phyloP scores from a whole-genome alignment of 1,284 basidiomycete genomes.

The Ustilago esculenta region DNA sequence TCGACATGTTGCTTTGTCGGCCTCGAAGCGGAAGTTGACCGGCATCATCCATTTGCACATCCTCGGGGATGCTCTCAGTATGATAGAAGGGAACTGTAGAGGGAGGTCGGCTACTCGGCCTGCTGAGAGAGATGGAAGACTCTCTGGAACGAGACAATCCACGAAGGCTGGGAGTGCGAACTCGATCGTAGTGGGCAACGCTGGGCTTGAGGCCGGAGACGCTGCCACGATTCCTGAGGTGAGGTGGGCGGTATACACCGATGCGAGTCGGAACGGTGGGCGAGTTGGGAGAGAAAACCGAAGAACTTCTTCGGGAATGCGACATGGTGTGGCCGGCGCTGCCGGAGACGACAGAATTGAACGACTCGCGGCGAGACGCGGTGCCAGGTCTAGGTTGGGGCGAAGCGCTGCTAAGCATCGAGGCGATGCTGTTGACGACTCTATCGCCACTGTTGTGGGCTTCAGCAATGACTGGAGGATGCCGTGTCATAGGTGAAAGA shows the following conservation, averaged over 20 bases:
- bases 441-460: conserved; percentile 21
- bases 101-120: conserved; percentile 41
- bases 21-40: conserved; percentile 18
- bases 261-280: conserved; percentile 28
- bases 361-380: conserved; percentile 41
- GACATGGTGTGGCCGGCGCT: conserved; percentile 40
- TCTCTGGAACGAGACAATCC: conserved; percentile 53
- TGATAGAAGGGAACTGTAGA: conserved; percentile 40
- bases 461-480: conserved; percentile 29
- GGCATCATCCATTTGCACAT: conserved; percentile 18
- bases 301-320: conserved; percentile 43
- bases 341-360: conserved; percentile 30
- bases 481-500: conserved; percentile 29
- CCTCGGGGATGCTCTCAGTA: conserved; percentile 42
- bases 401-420: conserved; percentile 23
- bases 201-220: conserved; percentile 45
- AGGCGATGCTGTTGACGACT: conserved; percentile 41
- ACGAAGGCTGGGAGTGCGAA: conserved; percentile 54
- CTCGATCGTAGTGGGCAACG: conserved; percentile 58
- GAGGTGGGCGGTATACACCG: conserved; percentile 56
- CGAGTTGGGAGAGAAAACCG: conserved; percentile 38
- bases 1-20: conserved; percentile 39
- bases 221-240: conserved; percentile 48
- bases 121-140: conserved; percentile 43
- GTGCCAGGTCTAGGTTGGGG: conserved; percentile 21